Conservation (phyloP, 139 green algal species). For the Coelastrella sp. region DNA sequence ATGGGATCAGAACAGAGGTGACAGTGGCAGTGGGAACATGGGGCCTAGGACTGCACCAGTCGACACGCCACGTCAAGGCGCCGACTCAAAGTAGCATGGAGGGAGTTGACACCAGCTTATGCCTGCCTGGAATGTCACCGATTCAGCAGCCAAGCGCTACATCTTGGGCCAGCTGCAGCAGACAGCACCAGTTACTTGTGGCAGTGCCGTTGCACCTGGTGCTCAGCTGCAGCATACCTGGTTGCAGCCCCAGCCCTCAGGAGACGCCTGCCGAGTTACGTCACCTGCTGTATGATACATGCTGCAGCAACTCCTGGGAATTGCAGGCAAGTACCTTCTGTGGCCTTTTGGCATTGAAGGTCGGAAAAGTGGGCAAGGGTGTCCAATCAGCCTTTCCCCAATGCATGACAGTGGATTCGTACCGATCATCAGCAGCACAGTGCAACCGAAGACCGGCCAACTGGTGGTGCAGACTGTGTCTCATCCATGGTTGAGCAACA, state of each 20-base stretch:
- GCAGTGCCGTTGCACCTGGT: slow-evolving; percentile 23
- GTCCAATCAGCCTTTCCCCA: too few species aligned
- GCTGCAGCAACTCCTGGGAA: slow-evolving; percentile 10
- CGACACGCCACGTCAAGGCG: too few species aligned
- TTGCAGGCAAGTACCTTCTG: neutral
- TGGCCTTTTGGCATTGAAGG: too few species aligned
- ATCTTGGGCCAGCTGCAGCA: neutral
- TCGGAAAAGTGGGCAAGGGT: too few species aligned
- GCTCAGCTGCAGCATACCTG: slow-evolving; percentile 30
- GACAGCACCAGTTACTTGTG: slow-evolving; percentile 20
- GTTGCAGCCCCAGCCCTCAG: slow-evolving; percentile 16
- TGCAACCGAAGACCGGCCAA: too few species aligned
- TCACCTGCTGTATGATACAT: neutral
- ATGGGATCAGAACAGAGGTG: neutral
- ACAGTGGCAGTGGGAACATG: neutral
- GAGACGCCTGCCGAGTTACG: neutral
- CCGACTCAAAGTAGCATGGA: too few species aligned
- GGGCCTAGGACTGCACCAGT: slow-evolving; percentile 3
- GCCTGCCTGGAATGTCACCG: neutral
- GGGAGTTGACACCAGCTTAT: neutral
- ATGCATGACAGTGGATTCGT: too few species aligned
- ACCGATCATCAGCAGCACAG: too few species aligned
- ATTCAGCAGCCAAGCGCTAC: neutral
- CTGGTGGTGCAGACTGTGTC: too few species aligned
- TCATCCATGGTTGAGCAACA: too few species aligned